Conservation (phyloP, 164 flowering plant genomes). For the Annona cherimola region DNA sequence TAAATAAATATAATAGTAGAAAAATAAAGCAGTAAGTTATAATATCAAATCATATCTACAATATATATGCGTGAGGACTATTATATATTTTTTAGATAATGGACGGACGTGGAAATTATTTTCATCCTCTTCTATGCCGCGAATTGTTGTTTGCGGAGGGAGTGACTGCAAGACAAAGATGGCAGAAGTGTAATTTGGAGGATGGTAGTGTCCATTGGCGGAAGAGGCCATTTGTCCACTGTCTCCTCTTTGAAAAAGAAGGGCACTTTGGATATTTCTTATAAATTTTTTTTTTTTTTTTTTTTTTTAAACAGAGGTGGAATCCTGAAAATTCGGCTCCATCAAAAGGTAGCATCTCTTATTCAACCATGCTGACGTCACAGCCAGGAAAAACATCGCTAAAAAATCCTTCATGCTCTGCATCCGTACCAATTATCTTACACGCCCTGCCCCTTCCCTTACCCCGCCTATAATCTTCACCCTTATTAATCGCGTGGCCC, state of each 20-base stretch:
- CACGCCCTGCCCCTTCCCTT: background rate
- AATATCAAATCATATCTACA: too few relatives aligned
- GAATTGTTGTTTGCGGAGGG: too few relatives aligned
- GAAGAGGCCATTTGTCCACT: background rate
- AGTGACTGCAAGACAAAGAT: background rate
- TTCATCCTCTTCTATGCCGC: too few relatives aligned
- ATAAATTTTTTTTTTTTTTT: background rate
- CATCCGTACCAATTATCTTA: background rate
- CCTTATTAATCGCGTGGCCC: background rate
- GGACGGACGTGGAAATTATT: too few relatives aligned
- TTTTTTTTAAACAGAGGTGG: background rate
- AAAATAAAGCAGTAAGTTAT: too few relatives aligned
- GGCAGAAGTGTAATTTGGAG: background rate
- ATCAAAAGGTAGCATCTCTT: slow-evolving; percentile 4
- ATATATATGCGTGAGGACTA: too few relatives aligned
- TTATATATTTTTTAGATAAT: too few relatives aligned
- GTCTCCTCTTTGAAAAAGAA: background rate
- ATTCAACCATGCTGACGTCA: slow-evolving; percentile 7
- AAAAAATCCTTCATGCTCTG: slow-evolving; percentile 1
- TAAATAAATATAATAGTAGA: too few relatives aligned
- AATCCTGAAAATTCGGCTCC: slow-evolving; percentile 8
- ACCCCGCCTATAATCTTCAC: background rate
- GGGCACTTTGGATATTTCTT: background rate
- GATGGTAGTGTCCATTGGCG: background rate
- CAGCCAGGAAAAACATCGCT: slow-evolving; percentile 7